Evolutionary conservation across 768 basidiomycete genomes (phyloP), one percentile per base, ranked within the genome.

Genomic region (Phylloporus arenicola): DNA sequence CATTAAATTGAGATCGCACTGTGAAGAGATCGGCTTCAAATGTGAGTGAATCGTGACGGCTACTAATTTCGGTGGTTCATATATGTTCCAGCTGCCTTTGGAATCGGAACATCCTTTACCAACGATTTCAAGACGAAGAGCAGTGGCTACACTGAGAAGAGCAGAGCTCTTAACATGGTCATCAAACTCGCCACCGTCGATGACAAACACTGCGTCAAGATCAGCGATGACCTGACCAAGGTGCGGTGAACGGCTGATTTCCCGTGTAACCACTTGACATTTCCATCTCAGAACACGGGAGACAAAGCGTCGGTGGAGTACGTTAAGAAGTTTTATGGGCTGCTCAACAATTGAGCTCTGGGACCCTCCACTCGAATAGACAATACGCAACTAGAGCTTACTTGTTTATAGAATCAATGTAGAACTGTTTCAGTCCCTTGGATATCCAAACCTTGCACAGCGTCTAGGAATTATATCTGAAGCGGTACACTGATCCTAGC

Each of bases 161-260:
- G 87, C 70, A 87, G 82, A 61, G 80, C 92, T 19, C 66, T 96
- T 55, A 96, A 95, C 62, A 97, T 98, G 63, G 95, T 99, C 43
- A 93, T 97, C 71, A 97, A 97, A 62, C 74, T 99, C 9, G 78
- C 81, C 34, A 77, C 80, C 40, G 84, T 96, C 12, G 74, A 89
- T 59, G 79, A 77, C 10, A 74, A 74, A 50, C 81, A 84, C 2
- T 95, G 92, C 57, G 81, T 98, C 57, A 98, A 99, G 70, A 82
- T 99, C 58, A 93, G 91, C 48, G 96, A 97, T 66, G 94, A 98
- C 61, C 63, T 85, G 48, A 84, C 74, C 9, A 99, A 98, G 81
- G 85, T 82, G 31, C 16, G 41, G 31, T 19, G 3, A 24, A 25
- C 1, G 2, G 4, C 10, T 13, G 10, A 22, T 35, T 47, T 16